These are phyloP conservation scores for Chrysosporium queenslandicum DNA, from an alignment of 2,329 filamentous ascomycete genomes.

Conservation along the genomic window DNA sequence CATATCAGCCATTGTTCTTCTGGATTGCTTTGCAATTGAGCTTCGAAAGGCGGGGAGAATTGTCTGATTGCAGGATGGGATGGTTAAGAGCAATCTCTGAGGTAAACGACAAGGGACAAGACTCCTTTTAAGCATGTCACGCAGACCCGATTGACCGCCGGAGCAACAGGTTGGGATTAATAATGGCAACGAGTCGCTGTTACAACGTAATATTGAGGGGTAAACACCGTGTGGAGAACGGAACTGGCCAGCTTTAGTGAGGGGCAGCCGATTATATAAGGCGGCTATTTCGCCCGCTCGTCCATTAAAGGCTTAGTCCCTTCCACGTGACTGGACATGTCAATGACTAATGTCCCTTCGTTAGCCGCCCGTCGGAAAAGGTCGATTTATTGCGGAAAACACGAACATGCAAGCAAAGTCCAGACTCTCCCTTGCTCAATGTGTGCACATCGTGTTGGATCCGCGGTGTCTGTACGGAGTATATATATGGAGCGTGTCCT, in stretches of 20 bases:
- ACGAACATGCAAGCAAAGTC: not conserved
- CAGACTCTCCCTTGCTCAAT: too few species aligned
- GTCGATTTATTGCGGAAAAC: not conserved
- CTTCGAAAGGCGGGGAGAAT: not conserved
- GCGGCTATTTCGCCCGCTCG: not conserved
- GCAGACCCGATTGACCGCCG: not conserved
- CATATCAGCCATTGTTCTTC: conserved; percentile 30
- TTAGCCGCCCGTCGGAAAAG: conserved; percentile 7
- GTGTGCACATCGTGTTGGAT: too few species aligned
- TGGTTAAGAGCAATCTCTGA: not conserved
- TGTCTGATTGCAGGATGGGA: not conserved
- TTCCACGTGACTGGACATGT: not conserved
- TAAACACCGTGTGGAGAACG: not conserved
- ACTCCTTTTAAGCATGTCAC: conserved; percentile 10
- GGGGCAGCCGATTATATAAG: conserved; percentile 2
- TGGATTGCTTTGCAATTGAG: conserved; percentile 4
- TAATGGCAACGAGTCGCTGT: not conserved
- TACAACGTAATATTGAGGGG: not conserved
- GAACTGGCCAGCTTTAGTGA: not conserved
- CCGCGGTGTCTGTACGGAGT: too few species aligned
- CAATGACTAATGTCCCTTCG: not conserved
- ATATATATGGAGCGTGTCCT: too few species aligned
- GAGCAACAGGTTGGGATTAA: not conserved
- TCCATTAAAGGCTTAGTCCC: not conserved
- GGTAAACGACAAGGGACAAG: not conserved